A percentile compares a stretch with the other conserved stretches of the same genome.
Conservation (phyloP, 2,329 filamentous ascomycete species). For the Colletotrichum karsti region DNA sequence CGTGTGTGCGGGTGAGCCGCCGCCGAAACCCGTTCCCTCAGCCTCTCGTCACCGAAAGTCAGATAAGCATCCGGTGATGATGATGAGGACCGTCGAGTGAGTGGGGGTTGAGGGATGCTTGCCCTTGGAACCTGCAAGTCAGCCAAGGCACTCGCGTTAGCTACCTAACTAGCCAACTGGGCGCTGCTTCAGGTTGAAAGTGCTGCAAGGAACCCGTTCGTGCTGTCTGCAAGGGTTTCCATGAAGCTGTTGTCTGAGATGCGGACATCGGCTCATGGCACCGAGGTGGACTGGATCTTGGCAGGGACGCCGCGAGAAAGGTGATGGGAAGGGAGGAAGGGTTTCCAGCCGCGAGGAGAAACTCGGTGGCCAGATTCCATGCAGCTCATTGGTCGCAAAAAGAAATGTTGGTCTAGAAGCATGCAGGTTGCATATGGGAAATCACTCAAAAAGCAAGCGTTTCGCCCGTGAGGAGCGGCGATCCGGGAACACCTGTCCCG, state of each 20-base stretch:
- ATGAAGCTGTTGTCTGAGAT: constrained; percentile 16
- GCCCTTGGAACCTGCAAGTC: neutral
- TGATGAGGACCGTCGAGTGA: too few species aligned
- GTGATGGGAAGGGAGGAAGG: constrained; percentile 6
- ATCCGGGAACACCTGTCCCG: neutral
- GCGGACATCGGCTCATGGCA: constrained; percentile 13
- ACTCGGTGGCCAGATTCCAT: neutral
- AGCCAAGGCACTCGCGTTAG: neutral
- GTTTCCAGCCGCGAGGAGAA: neutral
- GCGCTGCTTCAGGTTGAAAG: constrained; percentile 18
- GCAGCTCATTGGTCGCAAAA: constrained; percentile 11
- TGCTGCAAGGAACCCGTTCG: constrained; percentile 21
- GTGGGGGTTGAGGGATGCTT: neutral
- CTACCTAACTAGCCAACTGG: neutral
- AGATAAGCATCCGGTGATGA: neutral
- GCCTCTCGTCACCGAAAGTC: neutral
- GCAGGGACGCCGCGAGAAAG: constrained; percentile 4
- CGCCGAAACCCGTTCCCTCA: constrained; percentile 7
- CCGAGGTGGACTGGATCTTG: constrained; percentile 5
- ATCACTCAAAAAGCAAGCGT: constrained; percentile 18
- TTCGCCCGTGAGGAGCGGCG: neutral
- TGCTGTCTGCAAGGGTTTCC: constrained; percentile 20
- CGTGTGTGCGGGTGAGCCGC: neutral
- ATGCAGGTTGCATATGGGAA: constrained; percentile 6
- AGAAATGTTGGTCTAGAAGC: constrained; percentile 2